Evolutionary conservation across 2,329 filamentous ascomycete species (phyloP).

Genomic region (Magnaporthiopsis rhizophila): DNA sequence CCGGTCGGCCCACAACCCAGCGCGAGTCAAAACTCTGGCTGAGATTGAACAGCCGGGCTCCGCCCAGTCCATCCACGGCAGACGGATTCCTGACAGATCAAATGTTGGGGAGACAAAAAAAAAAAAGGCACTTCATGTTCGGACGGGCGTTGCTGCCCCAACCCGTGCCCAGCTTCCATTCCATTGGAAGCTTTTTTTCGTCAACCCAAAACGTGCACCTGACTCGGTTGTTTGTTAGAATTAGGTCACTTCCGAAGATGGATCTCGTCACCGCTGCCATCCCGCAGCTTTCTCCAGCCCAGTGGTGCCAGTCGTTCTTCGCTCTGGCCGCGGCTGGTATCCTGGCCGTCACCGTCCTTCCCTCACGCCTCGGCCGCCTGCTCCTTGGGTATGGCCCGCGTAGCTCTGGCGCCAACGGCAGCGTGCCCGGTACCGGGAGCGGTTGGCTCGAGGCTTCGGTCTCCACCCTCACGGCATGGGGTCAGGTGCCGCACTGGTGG

Average conservation of each 20-base stretch:
- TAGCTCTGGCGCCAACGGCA: conserved; percentile 13
- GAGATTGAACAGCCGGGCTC: neutral
- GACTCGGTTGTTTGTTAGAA: neutral
- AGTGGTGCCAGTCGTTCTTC: conserved; percentile 39
- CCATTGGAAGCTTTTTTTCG: neutral
- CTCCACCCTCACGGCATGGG: conserved; percentile 27
- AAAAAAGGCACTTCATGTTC: neutral
- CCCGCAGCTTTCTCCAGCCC: conserved; percentile 16
- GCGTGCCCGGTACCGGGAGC: conserved; percentile 5
- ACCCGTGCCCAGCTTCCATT: neutral
- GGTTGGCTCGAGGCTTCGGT: conserved; percentile 20
- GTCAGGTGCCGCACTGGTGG: conserved; percentile 12
- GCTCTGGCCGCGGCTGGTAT: conserved; percentile 32
- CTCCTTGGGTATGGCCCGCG: conserved; percentile 46
- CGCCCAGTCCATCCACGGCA: neutral
- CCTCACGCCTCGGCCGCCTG: conserved; percentile 32
- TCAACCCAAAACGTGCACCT: neutral
- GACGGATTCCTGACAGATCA: neutral
- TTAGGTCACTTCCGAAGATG: neutral
- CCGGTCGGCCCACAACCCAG: too few species aligned
- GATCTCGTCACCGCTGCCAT: neutral
- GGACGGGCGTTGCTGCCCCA: too few species aligned
- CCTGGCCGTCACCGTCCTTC: conserved; percentile 33
- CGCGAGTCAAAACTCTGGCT: too few species aligned
- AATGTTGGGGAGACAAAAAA: neutral